Evolutionary conservation across 306 rosid genomes (phyloP).

Genomic region (Potentilla sterilis): DNA sequence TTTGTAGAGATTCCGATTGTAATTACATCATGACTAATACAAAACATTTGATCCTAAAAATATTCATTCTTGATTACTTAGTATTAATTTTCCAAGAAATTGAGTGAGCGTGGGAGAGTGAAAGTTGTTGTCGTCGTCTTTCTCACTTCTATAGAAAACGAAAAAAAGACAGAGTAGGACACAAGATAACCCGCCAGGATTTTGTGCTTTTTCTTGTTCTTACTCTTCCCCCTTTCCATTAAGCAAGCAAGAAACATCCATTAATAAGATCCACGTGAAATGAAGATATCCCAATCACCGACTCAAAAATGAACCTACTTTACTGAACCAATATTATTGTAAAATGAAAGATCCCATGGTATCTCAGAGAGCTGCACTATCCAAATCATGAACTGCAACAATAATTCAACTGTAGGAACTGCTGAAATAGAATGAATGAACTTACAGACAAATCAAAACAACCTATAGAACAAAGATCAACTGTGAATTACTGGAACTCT

Average conservation of each 20-base stretch:
- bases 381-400: background rate
- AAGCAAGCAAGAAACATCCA: constrained; percentile 2
- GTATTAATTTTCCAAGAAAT: background rate
- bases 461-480: background rate
- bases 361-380: background rate
- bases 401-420: background rate
- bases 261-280: background rate
- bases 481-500: constrained; percentile 30
- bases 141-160: background rate
- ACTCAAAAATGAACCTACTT: background rate
- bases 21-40: constrained; percentile 18
- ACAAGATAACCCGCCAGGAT: background rate
- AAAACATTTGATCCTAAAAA: constrained; percentile 14
- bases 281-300: constrained; percentile 5
- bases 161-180: background rate
- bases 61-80: background rate
- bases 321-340: constrained; percentile 6
- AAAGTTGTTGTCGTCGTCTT: background rate
- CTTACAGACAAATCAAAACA: constrained; percentile 23
- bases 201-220: constrained; percentile 4
- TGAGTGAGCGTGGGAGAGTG: background rate
- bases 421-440: constrained; percentile 24
- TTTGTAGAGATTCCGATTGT: constrained; percentile 30
- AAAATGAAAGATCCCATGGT: constrained; percentile 1
- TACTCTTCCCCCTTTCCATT: background rate